Evolutionary conservation across 495 filamentous ascomycete genomes (phyloP).

Genomic region (Hypoxylon cercidicola): DNA sequence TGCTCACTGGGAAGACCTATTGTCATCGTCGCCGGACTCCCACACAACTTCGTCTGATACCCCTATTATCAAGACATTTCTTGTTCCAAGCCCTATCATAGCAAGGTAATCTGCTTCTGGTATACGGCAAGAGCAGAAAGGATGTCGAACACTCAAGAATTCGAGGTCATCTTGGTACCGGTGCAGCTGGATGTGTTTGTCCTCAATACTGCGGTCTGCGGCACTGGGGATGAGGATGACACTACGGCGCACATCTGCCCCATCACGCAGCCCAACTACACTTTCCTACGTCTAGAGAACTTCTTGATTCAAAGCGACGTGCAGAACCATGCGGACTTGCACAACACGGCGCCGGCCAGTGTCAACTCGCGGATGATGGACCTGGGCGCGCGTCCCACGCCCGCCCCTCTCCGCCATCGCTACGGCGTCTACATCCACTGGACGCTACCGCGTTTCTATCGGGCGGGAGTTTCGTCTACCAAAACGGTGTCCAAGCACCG

Average conservation of each 20-base stretch:
- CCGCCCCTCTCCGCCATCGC: constrained; percentile 37
- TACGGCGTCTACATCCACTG: constrained; percentile 65
- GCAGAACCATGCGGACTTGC: constrained; percentile 55
- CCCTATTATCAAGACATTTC: constrained; percentile 2
- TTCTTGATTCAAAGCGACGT: constrained; percentile 55
- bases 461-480: constrained; percentile 44
- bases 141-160: constrained; percentile 8
- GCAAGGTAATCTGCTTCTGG: constrained; percentile 4
- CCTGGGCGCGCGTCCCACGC: constrained; percentile 42
- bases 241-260: constrained; percentile 55
- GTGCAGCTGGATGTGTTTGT: constrained; percentile 58
- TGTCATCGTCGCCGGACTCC: constrained; percentile 7
- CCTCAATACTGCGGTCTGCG: constrained; percentile 50
- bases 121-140: constrained; percentile 5
- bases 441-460: constrained; percentile 60
- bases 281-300: constrained; percentile 54
- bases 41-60: constrained; percentile 3
- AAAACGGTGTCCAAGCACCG: constrained; percentile 1
- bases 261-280: constrained; percentile 67
- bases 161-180: constrained; percentile 37
- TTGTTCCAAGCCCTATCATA: constrained; percentile 2
- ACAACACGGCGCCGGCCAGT: constrained; percentile 46
- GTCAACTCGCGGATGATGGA: constrained; percentile 59
- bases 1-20: constrained; percentile 1
- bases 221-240: constrained; percentile 24